phyloP scores from a whole-genome alignment of 2,329 filamentous ascomycete species.

The Rhynchosporium agropyri region DNA sequence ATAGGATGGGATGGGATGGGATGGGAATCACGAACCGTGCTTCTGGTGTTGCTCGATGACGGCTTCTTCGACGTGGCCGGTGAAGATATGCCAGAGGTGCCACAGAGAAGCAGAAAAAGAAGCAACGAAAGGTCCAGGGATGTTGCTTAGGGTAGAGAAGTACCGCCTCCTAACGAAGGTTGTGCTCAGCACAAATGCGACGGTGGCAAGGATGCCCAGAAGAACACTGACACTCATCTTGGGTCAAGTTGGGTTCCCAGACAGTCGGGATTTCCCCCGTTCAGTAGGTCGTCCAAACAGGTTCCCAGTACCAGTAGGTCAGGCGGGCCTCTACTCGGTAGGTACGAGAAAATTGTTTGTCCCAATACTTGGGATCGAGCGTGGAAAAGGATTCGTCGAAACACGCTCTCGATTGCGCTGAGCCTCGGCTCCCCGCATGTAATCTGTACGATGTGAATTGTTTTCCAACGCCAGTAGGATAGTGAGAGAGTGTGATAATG shows the following conservation, averaged over 20 bases:
- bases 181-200: constrained; percentile 1
- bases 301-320: too few relatives aligned
- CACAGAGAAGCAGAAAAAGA: constrained; percentile 46
- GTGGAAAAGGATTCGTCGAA: neutral
- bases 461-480: neutral
- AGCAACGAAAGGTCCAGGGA: constrained; percentile 48
- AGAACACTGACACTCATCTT: constrained; percentile 13
- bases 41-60: constrained; percentile 46
- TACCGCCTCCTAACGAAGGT: constrained; percentile 16
- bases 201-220: constrained; percentile 10
- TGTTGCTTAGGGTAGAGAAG: constrained; percentile 34
- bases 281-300: too few relatives aligned
- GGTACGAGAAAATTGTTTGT: too few relatives aligned
- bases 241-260: too few relatives aligned
- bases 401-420: neutral
- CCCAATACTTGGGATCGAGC: too few relatives aligned
- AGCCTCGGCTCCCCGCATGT: constrained; percentile 3
- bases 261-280: too few relatives aligned
- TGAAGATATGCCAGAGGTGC: constrained; percentile 45
- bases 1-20: neutral
- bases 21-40: constrained; percentile 41
- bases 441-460: neutral
- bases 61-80: constrained; percentile 45
- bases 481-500: neutral
- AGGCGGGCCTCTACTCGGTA: too few relatives aligned